phyloP scores from a whole-genome alignment of 768 basidiomycete genomes.

The Termitomyces sp. region DNA sequence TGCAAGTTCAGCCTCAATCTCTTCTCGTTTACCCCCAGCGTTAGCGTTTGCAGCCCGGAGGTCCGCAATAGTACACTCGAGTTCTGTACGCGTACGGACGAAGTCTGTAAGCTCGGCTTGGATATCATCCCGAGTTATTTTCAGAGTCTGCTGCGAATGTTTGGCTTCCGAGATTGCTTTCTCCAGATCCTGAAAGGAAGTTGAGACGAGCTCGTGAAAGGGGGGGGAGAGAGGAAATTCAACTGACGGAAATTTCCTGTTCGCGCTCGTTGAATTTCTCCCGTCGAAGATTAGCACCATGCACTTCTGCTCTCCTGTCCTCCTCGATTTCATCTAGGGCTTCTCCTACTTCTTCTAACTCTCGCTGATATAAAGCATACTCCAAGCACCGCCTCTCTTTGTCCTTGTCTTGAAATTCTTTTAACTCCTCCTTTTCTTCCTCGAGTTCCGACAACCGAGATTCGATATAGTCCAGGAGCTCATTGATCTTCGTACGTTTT shows the following conservation, averaged over 20 bases:
- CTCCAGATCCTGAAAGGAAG: conserved; percentile 58
- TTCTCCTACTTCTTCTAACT: conserved; percentile 83
- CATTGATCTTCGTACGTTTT: conserved; percentile 87
- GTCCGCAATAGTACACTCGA: conserved; percentile 81
- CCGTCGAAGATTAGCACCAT: conserved; percentile 75
- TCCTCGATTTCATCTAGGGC: conserved; percentile 83
- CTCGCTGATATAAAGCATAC: conserved; percentile 89
- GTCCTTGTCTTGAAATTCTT: conserved; percentile 95
- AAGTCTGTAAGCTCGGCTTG: conserved; percentile 86
- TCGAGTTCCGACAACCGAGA: conserved; percentile 87
- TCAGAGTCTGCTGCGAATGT: conserved; percentile 66
- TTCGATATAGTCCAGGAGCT: conserved; percentile 87
- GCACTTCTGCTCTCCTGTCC: conserved; percentile 77
- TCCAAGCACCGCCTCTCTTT: conserved; percentile 92
- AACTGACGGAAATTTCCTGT: conserved; percentile 73
- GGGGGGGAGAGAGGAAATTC: background rate
- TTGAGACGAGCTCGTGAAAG: background rate
- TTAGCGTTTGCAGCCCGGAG: conserved; percentile 60
- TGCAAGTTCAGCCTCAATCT: conserved; percentile 60
- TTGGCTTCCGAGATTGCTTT: conserved; percentile 63
- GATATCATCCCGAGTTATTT: conserved; percentile 65
- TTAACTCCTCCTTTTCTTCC: conserved; percentile 96
- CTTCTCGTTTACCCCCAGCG: conserved; percentile 59
- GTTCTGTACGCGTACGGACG: conserved; percentile 76
- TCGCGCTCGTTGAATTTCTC: conserved; percentile 82